Evolutionary conservation across 345 rosid genomes (phyloP).

Genomic region (Ricinus communis): DNA sequence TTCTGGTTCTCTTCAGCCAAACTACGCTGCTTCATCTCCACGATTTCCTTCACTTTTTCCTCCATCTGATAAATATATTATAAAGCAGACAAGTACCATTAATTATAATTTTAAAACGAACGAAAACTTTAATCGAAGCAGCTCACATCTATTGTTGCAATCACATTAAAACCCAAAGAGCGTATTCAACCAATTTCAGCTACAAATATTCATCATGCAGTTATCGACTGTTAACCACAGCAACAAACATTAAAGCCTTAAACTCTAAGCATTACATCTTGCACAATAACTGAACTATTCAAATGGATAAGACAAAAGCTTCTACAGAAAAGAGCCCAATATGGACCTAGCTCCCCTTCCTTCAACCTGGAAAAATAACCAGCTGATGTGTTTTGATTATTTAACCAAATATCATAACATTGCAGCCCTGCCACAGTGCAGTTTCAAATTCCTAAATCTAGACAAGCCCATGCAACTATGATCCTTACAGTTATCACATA

Average conservation of each 20-base stretch:
- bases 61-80: slow-evolving; percentile 63
- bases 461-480: background rate
- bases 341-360: background rate
- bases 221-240: background rate
- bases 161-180: background rate
- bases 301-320: background rate
- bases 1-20: slow-evolving; percentile 99
- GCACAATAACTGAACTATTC: background rate
- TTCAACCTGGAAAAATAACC: background rate
- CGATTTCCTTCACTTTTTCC: slow-evolving; percentile 97
- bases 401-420: background rate
- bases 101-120: slow-evolving; percentile 1
- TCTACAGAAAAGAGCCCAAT: background rate
- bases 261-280: background rate
- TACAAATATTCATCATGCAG: background rate
- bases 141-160: background rate
- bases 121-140: background rate
- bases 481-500: background rate
- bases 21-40: slow-evolving; percentile 94
- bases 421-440: slow-evolving; percentile 3
- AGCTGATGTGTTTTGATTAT: background rate
- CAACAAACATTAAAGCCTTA: background rate
- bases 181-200: background rate
- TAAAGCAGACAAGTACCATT: slow-evolving; percentile 3
- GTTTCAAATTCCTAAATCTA: background rate